Evolutionary conservation across 805 yeast species (phyloP).

Genomic region (Wickerhamiella musiphila): DNA sequence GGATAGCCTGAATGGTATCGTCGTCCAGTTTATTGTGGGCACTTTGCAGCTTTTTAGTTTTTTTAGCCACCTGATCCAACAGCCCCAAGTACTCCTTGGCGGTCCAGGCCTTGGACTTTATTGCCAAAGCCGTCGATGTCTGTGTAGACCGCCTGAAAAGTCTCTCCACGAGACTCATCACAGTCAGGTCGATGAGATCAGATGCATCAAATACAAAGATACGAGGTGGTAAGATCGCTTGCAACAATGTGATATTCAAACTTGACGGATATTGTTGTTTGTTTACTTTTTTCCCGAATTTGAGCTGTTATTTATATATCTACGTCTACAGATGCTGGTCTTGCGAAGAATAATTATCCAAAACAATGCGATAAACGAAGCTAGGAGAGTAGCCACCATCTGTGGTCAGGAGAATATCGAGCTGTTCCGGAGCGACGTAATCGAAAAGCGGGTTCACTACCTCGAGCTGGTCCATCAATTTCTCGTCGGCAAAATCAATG

Average conservation of each 20-base stretch:
- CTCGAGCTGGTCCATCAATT: conserved; percentile 53
- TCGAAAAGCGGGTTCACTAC: conserved; percentile 81
- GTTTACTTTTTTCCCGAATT: too few relatives aligned
- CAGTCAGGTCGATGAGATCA: not conserved
- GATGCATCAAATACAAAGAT: not conserved
- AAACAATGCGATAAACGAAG: conserved; percentile 83
- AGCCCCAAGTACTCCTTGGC: conserved; percentile 5
- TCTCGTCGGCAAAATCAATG: conserved; percentile 53
- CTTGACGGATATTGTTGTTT: not conserved
- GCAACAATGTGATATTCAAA: not conserved
- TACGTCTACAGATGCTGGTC: conserved; percentile 27
- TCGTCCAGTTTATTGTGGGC: conserved; percentile 1
- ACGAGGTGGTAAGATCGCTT: not conserved
- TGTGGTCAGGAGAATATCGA: conserved; percentile 87
- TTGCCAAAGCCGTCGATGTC: conserved; percentile 5
- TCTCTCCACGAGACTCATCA: not conserved
- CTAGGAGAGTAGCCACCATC: conserved; percentile 95
- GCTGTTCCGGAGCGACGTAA: conserved; percentile 83
- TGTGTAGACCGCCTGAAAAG: conserved; percentile 3
- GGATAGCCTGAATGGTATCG: conserved; percentile 3
- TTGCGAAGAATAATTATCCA: conserved; percentile 80
- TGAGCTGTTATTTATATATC: not conserved
- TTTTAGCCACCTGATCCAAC: conserved; percentile 2
- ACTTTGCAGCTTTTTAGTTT: too few relatives aligned
- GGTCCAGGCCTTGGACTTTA: conserved; percentile 4